phyloP scores from a whole-genome alignment of 371 early-diverging fungal species.

The Batrachochytrium dendrobatidis region DNA sequence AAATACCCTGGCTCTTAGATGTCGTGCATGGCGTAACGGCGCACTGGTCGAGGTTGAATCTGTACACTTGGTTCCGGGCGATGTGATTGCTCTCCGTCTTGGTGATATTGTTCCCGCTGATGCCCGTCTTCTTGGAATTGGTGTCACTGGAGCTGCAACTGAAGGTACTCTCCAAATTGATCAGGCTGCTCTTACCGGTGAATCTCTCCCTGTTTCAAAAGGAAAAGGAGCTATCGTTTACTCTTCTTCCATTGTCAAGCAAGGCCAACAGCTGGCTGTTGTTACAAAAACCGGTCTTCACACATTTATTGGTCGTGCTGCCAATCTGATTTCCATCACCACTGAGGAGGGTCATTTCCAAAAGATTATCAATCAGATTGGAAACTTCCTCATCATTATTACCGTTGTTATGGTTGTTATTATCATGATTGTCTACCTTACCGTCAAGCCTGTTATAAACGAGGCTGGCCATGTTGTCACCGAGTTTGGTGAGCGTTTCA shows the following conservation, averaged over 20 bases:
- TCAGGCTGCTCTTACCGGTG: constrained; percentile 92
- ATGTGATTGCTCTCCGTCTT: constrained; percentile 77
- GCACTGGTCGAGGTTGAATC: constrained; percentile 76
- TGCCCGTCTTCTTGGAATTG: constrained; percentile 75
- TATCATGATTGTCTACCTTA: constrained; percentile 56
- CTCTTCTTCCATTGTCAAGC: constrained; percentile 77
- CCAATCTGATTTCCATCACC: constrained; percentile 79
- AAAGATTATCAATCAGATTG: constrained; percentile 84
- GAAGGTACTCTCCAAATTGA: constrained; percentile 79
- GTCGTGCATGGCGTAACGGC: constrained; percentile 71
- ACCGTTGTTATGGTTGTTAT: constrained; percentile 71
- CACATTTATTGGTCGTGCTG: constrained; percentile 89
- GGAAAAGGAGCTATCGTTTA: constrained; percentile 71
- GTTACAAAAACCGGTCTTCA: constrained; percentile 80
- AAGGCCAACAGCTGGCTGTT: constrained; percentile 77
- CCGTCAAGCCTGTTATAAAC: constrained; percentile 3
- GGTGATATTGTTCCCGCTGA: constrained; percentile 96
- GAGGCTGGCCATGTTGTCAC: constrained; percentile 3
- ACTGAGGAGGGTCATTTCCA: constrained; percentile 80
- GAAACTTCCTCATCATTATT: constrained; percentile 82
- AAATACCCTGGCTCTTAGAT: constrained; percentile 78
- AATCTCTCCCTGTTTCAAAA: constrained; percentile 82
- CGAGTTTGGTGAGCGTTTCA: constrained; percentile 13
- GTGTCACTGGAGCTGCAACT: constrained; percentile 68
- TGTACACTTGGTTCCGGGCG: constrained; percentile 63